Evolutionary conservation across 495 filamentous ascomycete species (phyloP), one percentile per base, ranked within the genome.

Genomic region (Penicillium chermesinum): DNA sequence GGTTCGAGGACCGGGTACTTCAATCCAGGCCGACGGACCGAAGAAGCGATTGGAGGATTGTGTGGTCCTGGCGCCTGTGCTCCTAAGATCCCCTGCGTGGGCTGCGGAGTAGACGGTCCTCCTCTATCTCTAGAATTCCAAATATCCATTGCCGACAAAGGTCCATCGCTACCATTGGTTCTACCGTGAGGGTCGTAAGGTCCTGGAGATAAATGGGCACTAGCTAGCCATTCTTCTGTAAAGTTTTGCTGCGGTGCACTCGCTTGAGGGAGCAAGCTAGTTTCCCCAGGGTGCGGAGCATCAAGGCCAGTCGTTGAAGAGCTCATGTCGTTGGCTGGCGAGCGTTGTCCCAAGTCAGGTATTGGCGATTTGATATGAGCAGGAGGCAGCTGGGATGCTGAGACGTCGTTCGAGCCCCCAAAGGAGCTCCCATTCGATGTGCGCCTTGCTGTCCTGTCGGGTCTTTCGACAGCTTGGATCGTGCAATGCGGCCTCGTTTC

Each of bases 1-100:
- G 91, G 90, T 55, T 89, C 70, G 44, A 96, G 69, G 12, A 95
- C 91, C 1, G 91, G 91, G 56, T 95, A 96, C 58, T 90, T 79
- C 54, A 82, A 73, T 67, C 73, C 33, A 12, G 57, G 43, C 38
- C 57, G 47, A 4, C 46, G 27, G 16, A 36, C 42, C 2, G 64
- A 37, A 0, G 54, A 21, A 19, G 54, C 54, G 14, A 48, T 54
- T 35, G 55, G 58, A 1, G 54, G 54, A 4, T 50, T 35, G 1
- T 46, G n/a, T n/a, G n/a, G n/a, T n/a, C n/a, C n/a, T n/a, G n/a
- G n/a, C n/a, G n/a, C n/a, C n/a, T n/a, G n/a, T n/a, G n/a, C n/a
- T n/a, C n/a, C n/a, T n/a, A n/a, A n/a, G n/a, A n/a, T n/a, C n/a
- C n/a, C n/a, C n/a, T 47, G 57, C 25, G 49, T 27, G 7, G 46